Conservation (phyloP, 345 rosid species). For the Eucalyptus sp. region DNA sequence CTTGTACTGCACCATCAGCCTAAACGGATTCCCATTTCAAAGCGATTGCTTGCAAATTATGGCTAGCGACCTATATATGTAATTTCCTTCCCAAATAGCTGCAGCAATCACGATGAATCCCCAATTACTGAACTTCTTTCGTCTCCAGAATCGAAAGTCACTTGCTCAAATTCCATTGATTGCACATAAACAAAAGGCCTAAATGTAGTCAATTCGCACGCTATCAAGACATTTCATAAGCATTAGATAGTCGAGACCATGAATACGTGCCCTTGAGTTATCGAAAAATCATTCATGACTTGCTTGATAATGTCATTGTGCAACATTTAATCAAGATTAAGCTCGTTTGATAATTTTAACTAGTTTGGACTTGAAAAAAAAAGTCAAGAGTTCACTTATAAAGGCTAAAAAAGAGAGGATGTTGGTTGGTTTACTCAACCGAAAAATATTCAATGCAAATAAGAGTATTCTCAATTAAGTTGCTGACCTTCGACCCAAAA, state of each 20-base stretch:
- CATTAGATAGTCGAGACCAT: not conserved
- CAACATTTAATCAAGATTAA: not conserved
- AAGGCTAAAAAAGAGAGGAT: not conserved
- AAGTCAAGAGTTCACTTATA: not conserved
- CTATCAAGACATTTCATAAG: not conserved
- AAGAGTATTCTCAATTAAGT: not conserved
- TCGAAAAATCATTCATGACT: not conserved
- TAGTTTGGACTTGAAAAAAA: not conserved
- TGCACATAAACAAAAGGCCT: not conserved
- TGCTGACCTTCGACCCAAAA: not conserved
- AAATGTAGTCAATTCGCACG: not conserved
- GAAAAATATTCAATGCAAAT: not conserved
- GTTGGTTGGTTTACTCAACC: not conserved
- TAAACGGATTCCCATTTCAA: too few species aligned
- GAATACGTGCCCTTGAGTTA: not conserved
- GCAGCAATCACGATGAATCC: rapidly evolving
- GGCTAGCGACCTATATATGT: not conserved
- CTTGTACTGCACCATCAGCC: not conserved
- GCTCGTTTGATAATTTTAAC: not conserved
- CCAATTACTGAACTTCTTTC: not conserved
- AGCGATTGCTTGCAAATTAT: not conserved
- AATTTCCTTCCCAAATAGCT: not conserved
- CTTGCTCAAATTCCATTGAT: not conserved
- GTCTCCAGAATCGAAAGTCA: rapidly evolving
- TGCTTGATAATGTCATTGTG: not conserved